These are phyloP conservation scores for Lactifluus hygrophoroides DNA, from an alignment of 768 basidiomycete genomes.

Conservation along the genomic window DNA sequence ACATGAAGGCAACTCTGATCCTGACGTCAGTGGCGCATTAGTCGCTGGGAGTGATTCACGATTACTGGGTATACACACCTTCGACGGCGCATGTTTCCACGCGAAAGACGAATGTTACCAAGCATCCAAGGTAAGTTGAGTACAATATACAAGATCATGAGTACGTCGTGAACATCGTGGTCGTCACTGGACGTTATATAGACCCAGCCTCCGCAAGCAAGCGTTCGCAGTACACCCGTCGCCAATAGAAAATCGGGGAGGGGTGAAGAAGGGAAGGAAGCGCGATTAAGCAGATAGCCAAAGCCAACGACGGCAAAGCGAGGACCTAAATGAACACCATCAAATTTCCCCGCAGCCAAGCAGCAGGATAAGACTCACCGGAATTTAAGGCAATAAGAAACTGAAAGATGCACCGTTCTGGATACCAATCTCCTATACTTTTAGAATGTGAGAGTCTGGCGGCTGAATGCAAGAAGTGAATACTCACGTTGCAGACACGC, in stretches of 20 bases:
- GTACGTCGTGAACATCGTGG: conserved; percentile 76
- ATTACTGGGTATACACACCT: conserved; percentile 34
- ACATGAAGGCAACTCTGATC: conserved; percentile 45
- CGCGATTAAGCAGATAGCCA: conserved; percentile 51
- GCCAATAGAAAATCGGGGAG: conserved; percentile 40
- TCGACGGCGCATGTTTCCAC: conserved; percentile 43
- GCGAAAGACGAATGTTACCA: conserved; percentile 44
- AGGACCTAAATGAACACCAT: conserved; percentile 33
- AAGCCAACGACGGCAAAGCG: conserved; percentile 59
- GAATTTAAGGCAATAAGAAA: conserved; percentile 81
- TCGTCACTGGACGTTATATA: conserved; percentile 81
- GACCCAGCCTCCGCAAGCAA: conserved; percentile 88
- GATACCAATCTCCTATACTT: conserved; percentile 91
- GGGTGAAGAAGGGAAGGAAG: conserved; percentile 35
- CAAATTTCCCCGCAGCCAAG: background rate
- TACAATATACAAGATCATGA: conserved; percentile 82
- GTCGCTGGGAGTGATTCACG: background rate
- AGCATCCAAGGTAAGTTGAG: conserved; percentile 88
- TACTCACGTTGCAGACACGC: conserved; percentile 74
- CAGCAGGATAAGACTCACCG: conserved; percentile 31
- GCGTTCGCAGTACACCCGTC: conserved; percentile 60
- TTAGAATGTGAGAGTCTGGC: too few species aligned
- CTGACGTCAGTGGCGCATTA: conserved; percentile 29
- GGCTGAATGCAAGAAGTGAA: background rate
- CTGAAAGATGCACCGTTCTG: conserved; percentile 78